Base-by-base conservation (phyloP, 768 basidiomycete species). In the Rhodotorula graminis region DNA sequence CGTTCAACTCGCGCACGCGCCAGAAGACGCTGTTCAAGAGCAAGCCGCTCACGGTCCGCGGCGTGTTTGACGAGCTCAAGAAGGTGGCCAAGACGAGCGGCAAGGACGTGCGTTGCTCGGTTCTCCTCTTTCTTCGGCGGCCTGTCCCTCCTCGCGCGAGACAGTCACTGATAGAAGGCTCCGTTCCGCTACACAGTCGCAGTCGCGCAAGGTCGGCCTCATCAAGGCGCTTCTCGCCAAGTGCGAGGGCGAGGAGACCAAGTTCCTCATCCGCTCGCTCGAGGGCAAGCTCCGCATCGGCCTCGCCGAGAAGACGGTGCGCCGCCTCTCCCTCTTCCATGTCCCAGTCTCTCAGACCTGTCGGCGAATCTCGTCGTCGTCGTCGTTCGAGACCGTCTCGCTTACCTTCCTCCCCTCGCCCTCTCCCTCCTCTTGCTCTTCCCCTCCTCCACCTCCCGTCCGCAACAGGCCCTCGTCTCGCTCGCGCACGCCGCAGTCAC, bases 221-320 rank as follows among this genome's bases (percentile, higher is more conserved):
- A 93, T 99, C 79, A 95, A 92, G 53, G 92, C 93, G 79, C 85
- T 99, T 5, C 85, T 99, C 6, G 93, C 94, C 7, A 89, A 92
- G 2, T 98, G 94, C 80, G 89, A 91, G 78, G 92, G 88, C 19
- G 79, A 76, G 37, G 96, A 99, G 82, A 94, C 96, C 33, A 98
- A 97, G 80, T 99, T 94, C 80, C 91, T 98, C 76, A 89, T 98
- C 49, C 89, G 95, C 53, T 93, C 91, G 79, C 83, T 97, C 74
- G 94, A 97, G 82, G 96, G 96, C 71, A 99, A 99, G 81, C 86
- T 99, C 50, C 87, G 96, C 23, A 98, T 99, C 79, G 92, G 96
- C 55, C 90, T 97, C 79, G 96, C 96, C 14, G 96, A 98, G 80
- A 89, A 92, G 66, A 94, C 93, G 0, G 89, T 76, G 53, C 42